Conservation (phyloP, 2,329 filamentous ascomycete genomes). For the Penicillium verrucosum region DNA sequence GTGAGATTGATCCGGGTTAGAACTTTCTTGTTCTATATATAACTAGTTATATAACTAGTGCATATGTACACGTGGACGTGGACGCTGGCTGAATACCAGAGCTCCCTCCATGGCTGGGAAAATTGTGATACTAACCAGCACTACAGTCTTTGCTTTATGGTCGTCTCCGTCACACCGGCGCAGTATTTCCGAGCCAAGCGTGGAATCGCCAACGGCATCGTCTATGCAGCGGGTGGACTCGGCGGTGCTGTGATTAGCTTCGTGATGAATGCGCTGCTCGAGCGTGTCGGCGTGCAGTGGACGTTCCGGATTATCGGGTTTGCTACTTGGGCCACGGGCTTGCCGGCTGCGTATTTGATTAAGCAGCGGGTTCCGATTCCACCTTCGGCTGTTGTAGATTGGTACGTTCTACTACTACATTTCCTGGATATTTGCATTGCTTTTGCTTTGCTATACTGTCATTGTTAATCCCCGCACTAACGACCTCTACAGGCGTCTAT, state of each 20-base stretch:
- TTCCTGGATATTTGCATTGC: no score
- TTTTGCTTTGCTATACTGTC: not conserved
- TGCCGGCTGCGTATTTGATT: slow-evolving; percentile 56
- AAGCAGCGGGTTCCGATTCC: slow-evolving; percentile 36
- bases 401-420: slow-evolving; percentile 32
- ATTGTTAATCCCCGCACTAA: not conserved
- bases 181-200: slow-evolving; percentile 56
- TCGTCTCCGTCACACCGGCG: slow-evolving; percentile 47
- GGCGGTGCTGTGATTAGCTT: slow-evolving; percentile 55
- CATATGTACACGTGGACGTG: not conserved
- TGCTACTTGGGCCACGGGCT: slow-evolving; percentile 51
- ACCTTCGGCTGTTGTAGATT: slow-evolving; percentile 48
- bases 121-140: not conserved
- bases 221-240: slow-evolving; percentile 47
- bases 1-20: not conserved
- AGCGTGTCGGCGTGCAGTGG: slow-evolving; percentile 42
- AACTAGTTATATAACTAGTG: no score
- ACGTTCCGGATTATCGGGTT: slow-evolving; percentile 45
- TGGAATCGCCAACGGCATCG: slow-evolving; percentile 53
- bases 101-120: no score
- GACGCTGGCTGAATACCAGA: not conserved
- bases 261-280: slow-evolving; percentile 45
- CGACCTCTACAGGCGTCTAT: slow-evolving; percentile 42
- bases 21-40: no score
- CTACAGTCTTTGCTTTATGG: slow-evolving; percentile 43